Conservation (phyloP, 495 filamentous ascomycete genomes). For the Amorphotheca resinae region DNA sequence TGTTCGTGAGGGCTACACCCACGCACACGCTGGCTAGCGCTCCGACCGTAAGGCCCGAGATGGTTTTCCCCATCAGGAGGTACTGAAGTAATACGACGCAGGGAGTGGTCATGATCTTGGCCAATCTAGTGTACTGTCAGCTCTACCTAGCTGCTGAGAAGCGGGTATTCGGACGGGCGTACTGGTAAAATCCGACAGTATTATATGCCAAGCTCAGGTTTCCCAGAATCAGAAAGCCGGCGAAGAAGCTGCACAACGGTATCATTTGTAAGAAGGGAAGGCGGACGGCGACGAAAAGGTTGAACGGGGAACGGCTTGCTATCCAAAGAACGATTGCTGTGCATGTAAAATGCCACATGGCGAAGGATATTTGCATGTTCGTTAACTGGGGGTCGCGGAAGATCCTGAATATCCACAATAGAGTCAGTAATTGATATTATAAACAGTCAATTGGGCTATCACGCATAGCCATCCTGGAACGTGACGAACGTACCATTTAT, state of each 20-base stretch:
- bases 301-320: slow-evolving; percentile 23
- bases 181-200: slow-evolving; percentile 29
- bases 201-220: slow-evolving; percentile 29
- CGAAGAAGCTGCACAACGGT: slow-evolving; percentile 28
- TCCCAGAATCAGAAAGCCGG: slow-evolving; percentile 26
- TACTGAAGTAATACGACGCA: slow-evolving; percentile 28
- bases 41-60: slow-evolving; percentile 21
- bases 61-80: slow-evolving; percentile 24
- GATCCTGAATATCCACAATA: slow-evolving; percentile 11
- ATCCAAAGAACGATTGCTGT: slow-evolving; percentile 25
- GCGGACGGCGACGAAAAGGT: slow-evolving; percentile 25
- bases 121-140: slow-evolving; percentile 13
- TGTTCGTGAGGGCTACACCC: slow-evolving; percentile 20
- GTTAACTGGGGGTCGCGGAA: slow-evolving; percentile 20
- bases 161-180: background rate
- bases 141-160: background rate
- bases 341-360: slow-evolving; percentile 30
- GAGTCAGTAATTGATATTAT: background rate
- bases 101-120: slow-evolving; percentile 29
- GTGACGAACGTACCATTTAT: slow-evolving; percentile 14
- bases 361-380: slow-evolving; percentile 19
- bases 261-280: slow-evolving; percentile 26
- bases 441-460: background rate
- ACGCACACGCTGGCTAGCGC: slow-evolving; percentile 21
- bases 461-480: background rate